Conservation (phyloP, 306 rosid genomes). For the Cotoneaster glaucophyllus region DNA sequence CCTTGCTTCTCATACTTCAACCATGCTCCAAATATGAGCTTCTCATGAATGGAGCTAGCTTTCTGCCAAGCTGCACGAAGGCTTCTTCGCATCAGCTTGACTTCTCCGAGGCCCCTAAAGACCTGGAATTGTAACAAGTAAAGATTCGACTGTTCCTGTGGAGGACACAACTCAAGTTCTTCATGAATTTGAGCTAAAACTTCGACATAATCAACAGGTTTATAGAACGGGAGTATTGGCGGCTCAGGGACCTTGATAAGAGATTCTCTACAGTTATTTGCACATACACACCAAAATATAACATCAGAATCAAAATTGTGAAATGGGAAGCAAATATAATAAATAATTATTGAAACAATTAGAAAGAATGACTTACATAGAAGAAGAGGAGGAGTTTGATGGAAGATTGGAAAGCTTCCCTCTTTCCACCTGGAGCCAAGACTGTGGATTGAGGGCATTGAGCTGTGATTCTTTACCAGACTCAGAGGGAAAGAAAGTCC, state of each 20-base stretch:
- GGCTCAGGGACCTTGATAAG: conserved; percentile 84
- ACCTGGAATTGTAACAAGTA: conserved; percentile 75
- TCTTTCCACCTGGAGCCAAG: conserved; percentile 97
- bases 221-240: conserved; percentile 61
- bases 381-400: conserved; percentile 51
- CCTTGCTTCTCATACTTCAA: conserved; percentile 85
- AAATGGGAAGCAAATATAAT: not conserved
- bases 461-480: conserved; percentile 63
- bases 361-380: conserved; percentile 51
- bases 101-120: conserved; percentile 82
- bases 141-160: conserved; percentile 64
- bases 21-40: conserved; percentile 85
- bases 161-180: conserved; percentile 76
- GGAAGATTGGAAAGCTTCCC: conserved; percentile 71
- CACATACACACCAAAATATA: conserved; percentile 9
- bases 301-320: not conserved
- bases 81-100: conserved; percentile 82
- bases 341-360: not conserved
- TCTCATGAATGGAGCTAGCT: conserved; percentile 66
- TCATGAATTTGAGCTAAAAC: conserved; percentile 93
- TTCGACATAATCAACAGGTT: conserved; percentile 80
- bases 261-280: conserved; percentile 60
- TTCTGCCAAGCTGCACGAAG: conserved; percentile 82
- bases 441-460: conserved; percentile 74
- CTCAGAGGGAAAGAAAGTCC: conserved; percentile 74